Base-by-base conservation (phyloP, 306 rosid genomes). In the Ochetophila trinervis region DNA sequence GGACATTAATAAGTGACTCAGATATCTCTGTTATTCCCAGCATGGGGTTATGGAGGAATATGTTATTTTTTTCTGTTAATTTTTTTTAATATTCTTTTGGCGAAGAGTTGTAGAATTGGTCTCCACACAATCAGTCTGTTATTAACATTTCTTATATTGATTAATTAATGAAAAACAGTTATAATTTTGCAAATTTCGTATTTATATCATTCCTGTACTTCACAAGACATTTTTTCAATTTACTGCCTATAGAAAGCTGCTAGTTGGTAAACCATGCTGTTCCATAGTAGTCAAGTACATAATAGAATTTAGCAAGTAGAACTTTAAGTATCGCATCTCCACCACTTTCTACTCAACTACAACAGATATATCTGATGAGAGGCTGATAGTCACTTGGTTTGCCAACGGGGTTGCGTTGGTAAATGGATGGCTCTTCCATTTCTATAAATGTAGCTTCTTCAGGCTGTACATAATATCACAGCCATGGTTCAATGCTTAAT, bases 331-430 rank as follows among this genome's bases (percentile, higher is more conserved):
- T 11, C 88, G 85, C 88, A 84, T 80, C 81, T 84, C 88, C 20
- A 85, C 88, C 60, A 84, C 80, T 74, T 77, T 84, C 77, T 84
- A 84, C 78, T 84, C 88, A 47, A 84, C 88, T n/a, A 80, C 81
- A 73, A 37, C 97, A 3, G 97, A 96, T 20, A 90, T 65, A 12
- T 80, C 85, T 0, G 88, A 83, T 5, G 88, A 77, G 65, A 83
- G 57, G 77, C 88, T 80, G 74, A 84, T 77, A 3, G 90, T 81
- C n/a, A 90, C 97, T 15, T 79, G 75, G 65, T 34, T 86, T 1
- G 95, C 83, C 77, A 94, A 55, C 0, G 97, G 96, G 4, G 99
- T 84, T 1, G 97, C 99, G 77, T 88, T 90, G 11, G 99, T 85
- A 56, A 94, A 94, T 5, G 53, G 90, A 96, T 9, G 97, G 96